Evolutionary conservation across 768 basidiomycete genomes (phyloP).

Genomic region (Suillus placidus): DNA sequence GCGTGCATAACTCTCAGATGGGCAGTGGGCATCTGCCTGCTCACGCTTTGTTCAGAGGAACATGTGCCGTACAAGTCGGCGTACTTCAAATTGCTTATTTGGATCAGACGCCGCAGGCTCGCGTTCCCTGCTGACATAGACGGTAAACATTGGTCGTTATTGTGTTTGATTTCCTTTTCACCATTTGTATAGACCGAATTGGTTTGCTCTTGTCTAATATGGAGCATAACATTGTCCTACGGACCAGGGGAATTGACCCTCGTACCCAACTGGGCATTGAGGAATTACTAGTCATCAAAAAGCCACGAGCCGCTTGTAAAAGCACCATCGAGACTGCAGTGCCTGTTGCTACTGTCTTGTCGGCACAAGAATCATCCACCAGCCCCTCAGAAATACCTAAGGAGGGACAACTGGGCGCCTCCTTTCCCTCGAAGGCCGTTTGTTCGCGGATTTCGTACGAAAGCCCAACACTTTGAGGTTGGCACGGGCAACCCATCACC

Average conservation of each 20-base stretch:
- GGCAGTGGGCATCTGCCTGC: conserved; percentile 46
- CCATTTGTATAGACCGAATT: conserved; percentile 30
- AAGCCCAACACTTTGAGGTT: conserved; percentile 37
- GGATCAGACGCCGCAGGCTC: conserved; percentile 39
- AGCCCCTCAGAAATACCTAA: conserved; percentile 15
- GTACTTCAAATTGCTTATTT: conserved; percentile 51
- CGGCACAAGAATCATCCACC: neutral
- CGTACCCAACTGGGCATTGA: conserved; percentile 37
- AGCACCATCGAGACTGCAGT: too few species aligned
- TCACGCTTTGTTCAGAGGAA: conserved; percentile 45
- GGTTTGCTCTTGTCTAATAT: conserved; percentile 35
- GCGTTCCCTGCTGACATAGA: conserved; percentile 28
- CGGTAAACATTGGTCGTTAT: conserved; percentile 21
- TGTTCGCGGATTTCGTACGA: conserved; percentile 11
- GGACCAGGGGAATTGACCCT: conserved; percentile 28
- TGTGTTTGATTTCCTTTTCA: conserved; percentile 3
- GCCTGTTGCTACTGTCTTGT: conserved; percentile 10
- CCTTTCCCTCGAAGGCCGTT: conserved; percentile 13
- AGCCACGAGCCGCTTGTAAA: conserved; percentile 1
- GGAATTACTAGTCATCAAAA: conserved; percentile 26
- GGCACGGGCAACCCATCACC: conserved; percentile 34
- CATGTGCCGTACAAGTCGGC: conserved; percentile 46
- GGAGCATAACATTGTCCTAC: conserved; percentile 30
- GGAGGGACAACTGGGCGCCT: neutral
- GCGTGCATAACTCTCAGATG: conserved; percentile 48